Evolutionary conservation across 192 early-diverging fungal genomes (phyloP).

Genomic region (Umbelopsis vinacea): DNA sequence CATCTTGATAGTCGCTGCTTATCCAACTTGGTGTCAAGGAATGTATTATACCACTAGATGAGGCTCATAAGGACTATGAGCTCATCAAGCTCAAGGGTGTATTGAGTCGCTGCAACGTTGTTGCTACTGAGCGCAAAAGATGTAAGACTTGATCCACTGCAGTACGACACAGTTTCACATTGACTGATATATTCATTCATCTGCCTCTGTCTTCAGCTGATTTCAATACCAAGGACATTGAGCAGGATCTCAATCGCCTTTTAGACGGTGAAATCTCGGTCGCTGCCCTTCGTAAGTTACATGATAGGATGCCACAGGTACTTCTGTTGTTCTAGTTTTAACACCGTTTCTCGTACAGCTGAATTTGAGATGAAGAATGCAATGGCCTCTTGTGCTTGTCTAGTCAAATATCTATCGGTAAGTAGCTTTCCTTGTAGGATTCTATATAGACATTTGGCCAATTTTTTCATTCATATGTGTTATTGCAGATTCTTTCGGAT

Average conservation of each 20-base stretch:
- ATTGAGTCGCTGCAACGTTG: conserved; percentile 77
- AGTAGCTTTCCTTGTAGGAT: neutral
- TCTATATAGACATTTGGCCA: neutral
- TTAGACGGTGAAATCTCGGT: conserved; percentile 70
- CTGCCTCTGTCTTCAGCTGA: conserved; percentile 41
- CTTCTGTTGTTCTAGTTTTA: too few species aligned
- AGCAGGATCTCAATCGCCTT: conserved; percentile 86
- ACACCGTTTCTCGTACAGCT: conserved; percentile 40
- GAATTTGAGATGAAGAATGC: conserved; percentile 76
- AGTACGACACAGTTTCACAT: neutral
- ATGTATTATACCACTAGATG: conserved; percentile 69
- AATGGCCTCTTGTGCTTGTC: conserved; percentile 66
- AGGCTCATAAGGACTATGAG: conserved; percentile 68
- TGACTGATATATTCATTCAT: neutral
- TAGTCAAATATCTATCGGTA: conserved; percentile 74
- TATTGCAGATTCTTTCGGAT: conserved; percentile 68
- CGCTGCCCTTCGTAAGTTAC: conserved; percentile 63
- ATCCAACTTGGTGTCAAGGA: conserved; percentile 96
- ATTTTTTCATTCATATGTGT: neutral
- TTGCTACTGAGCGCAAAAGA: conserved; percentile 70
- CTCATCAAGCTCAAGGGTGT: conserved; percentile 68
- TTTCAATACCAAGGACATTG: conserved; percentile 78
- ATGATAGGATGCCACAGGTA: neutral
- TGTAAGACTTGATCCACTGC: conserved; percentile 32
- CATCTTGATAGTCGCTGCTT: conserved; percentile 69